These are phyloP conservation scores for Chlamydomonas sp. DNA, from an alignment of 139 green algal genomes.

Conservation along the genomic window DNA sequence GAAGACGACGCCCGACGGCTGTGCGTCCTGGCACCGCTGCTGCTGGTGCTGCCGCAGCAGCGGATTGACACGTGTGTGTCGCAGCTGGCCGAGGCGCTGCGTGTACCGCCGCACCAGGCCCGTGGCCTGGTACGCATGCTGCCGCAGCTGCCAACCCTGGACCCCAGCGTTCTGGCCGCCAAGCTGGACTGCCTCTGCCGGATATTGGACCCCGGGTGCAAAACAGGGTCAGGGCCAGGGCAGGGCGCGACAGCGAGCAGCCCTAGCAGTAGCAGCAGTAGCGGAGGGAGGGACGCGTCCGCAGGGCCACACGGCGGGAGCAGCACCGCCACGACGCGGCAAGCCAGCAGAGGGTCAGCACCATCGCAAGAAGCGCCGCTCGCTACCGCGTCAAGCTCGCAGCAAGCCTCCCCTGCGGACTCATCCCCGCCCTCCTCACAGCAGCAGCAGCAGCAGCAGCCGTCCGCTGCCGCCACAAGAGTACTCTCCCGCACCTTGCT, in stretches of 20 bases:
- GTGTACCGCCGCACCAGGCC: not conserved
- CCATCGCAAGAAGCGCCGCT: too few relatives aligned
- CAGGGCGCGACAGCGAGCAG: too few relatives aligned
- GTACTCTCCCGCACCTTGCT: not conserved
- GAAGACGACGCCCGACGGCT: too few relatives aligned
- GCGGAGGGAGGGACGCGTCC: too few relatives aligned
- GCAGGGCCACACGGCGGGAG: too few relatives aligned
- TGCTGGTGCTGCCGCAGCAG: slow-evolving; percentile 37
- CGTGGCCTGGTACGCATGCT: not conserved
- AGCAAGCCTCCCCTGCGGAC: too few relatives aligned
- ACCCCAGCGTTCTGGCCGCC: not conserved
- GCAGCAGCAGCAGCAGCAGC: not conserved
- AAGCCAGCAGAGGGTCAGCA: too few relatives aligned
- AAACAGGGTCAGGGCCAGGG: not conserved
- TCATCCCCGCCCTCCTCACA: not conserved
- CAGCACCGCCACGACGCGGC: too few relatives aligned
- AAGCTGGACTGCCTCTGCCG: slow-evolving; percentile 28
- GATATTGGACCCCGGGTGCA: not conserved
- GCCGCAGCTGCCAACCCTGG: slow-evolving; percentile 17
- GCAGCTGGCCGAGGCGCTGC: not conserved
- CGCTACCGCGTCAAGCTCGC: too few relatives aligned
- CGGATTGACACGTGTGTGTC: not conserved
- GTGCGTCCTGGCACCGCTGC: not conserved
- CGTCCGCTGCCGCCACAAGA: not conserved
- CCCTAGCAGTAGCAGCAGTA: too few relatives aligned